Evolutionary conservation across 2,329 filamentous ascomycete species (phyloP).

Genomic region (Xylaria sp.): DNA sequence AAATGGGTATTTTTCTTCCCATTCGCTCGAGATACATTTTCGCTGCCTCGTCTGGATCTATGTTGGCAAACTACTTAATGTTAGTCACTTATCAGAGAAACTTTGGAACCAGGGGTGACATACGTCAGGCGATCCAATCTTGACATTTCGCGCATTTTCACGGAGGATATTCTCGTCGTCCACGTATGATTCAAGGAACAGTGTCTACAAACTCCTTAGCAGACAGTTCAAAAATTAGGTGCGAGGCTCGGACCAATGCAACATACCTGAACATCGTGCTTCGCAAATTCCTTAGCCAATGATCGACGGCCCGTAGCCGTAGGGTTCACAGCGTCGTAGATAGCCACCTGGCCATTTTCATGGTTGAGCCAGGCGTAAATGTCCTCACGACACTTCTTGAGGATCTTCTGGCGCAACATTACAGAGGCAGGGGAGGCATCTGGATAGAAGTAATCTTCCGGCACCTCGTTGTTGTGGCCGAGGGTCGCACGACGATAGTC

Average conservation of each 20-base stretch:
- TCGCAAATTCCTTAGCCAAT: constrained; percentile 94
- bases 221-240: background rate
- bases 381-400: constrained; percentile 96
- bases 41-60: constrained; percentile 91
- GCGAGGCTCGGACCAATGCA: background rate
- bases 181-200: constrained; percentile 96
- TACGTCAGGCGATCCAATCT: constrained; percentile 95
- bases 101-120: constrained; percentile 22
- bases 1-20: constrained; percentile 89
- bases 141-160: constrained; percentile 96
- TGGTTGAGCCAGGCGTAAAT: constrained; percentile 96
- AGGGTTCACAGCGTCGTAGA: constrained; percentile 97
- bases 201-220: constrained; percentile 62
- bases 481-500: constrained; percentile 95
- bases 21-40: constrained; percentile 90
- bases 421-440: constrained; percentile 92
- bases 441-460: constrained; percentile 97
- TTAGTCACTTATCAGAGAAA: constrained; percentile 22
- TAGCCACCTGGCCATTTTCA: constrained; percentile 96
- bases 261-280: constrained; percentile 85
- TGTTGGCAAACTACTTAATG: constrained; percentile 75
- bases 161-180: constrained; percentile 92
- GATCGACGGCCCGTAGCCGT: constrained; percentile 80
- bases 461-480: constrained; percentile 80
- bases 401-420: constrained; percentile 93